phyloP scores from a whole-genome alignment of 352 stramenopile genomes.

The Phytophthora hibernalis region DNA sequence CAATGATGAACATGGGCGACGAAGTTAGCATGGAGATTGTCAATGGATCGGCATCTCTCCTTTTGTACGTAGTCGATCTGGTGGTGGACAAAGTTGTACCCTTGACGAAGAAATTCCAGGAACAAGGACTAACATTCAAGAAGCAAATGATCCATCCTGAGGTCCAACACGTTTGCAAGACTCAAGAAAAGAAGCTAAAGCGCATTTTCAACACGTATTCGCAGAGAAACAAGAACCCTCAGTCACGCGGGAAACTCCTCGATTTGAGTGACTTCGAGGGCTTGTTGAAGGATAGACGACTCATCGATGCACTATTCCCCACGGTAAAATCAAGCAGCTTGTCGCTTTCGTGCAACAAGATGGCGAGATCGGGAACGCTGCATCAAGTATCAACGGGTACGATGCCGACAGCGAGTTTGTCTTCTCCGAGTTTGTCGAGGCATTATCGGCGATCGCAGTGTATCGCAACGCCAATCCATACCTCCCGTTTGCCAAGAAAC shows the following conservation, averaged over 20 bases:
- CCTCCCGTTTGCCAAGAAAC: conserved; percentile 73
- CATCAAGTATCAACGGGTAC: conserved; percentile 51
- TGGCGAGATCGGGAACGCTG: conserved; percentile 51
- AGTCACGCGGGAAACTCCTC: conserved; percentile 74
- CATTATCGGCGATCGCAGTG: conserved; percentile 71
- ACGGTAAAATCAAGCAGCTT: conserved; percentile 81
- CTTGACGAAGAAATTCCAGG: conserved; percentile 80
- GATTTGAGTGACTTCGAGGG: conserved; percentile 76
- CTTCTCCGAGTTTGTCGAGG: conserved; percentile 83
- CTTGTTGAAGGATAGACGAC: conserved; percentile 69
- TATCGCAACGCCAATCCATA: conserved; percentile 86
- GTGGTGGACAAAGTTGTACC: conserved; percentile 73
- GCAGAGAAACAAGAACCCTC: conserved; percentile 77
- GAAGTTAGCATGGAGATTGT: conserved; percentile 18
- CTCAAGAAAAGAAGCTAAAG: conserved; percentile 83
- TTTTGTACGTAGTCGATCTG: conserved; percentile 62
- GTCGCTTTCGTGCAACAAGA: conserved; percentile 82
- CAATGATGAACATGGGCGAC: conserved; percentile 39
- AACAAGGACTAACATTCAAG: conserved; percentile 85
- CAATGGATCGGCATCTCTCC: conserved; percentile 27
- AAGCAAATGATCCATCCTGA: conserved; percentile 85
- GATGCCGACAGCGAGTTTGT: conserved; percentile 80
- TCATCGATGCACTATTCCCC: conserved; percentile 79
- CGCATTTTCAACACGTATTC: conserved; percentile 76
- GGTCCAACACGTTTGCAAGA: conserved; percentile 77